Base-by-base conservation (phyloP, 805 yeast genomes). In the Dipodascus albidus region DNA sequence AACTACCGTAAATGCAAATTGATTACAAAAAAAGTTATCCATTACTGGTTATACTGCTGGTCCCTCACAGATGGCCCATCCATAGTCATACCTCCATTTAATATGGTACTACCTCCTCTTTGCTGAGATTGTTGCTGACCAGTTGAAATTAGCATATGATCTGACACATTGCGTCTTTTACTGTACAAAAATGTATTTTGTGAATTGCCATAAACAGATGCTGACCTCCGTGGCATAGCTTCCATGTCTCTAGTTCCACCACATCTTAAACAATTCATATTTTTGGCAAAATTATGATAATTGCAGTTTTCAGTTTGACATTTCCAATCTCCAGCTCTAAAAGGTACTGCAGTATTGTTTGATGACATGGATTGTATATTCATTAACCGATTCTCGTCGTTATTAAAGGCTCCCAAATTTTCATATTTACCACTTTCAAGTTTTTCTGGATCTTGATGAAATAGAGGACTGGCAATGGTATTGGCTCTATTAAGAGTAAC, bases 261-360 rank as follows among this genome's bases (percentile, higher is more conserved):
- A 70, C 97, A 89, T 65, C 91, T 83, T 64, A 89, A 74, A 66
- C 97, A 89, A 54, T 83, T 81, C 54, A 87, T 74, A 67, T 89
- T 89, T 64, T 89, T 89, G 2, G 96, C 96, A 74, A 89, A 89
- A 67, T 89, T 89, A 68, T 89, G 96, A 67, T 90, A 90, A 33
- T 81, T 76, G 67, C 96, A 90, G 23, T 78, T 73, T 53, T 84
- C 90, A 58, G 78, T 81, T 23, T 79, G 74, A 72, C 96, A 90
- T 67, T 88, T 89, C 96, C 96, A 90, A 69, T 89, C 97, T 52
- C 96, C 96, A 2, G 96, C 96, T 61, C 97, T 78, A 69, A 90
- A 90, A 27, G 96, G 96, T n/a, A 90, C 95, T 61, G 80, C 73
- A n/a, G n/a, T n/a, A n/a, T n/a, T n/a, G n/a, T n/a, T n/a, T n/a